Conservation (phyloP, 164 flowering plant species). For the Tetracentron sinense region DNA sequence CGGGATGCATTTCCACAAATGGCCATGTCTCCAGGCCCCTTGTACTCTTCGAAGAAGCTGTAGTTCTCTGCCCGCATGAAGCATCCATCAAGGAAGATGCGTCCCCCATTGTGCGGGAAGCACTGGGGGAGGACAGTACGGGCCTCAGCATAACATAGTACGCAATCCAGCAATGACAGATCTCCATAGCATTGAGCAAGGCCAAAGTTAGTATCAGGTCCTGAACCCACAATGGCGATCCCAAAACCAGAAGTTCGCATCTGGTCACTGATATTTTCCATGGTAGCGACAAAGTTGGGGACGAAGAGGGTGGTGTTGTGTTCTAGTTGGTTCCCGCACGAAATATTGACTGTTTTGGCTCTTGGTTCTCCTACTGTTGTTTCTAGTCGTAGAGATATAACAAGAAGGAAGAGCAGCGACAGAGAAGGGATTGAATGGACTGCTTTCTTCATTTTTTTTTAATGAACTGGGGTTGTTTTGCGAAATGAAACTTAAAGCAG, state of each 20-base stretch:
- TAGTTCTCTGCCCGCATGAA: constrained; percentile 70
- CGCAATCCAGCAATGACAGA: constrained; percentile 63
- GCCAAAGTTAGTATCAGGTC: constrained; percentile 55
- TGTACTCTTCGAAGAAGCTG: constrained; percentile 55
- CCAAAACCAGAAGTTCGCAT: constrained; percentile 54
- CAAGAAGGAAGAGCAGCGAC: constrained; percentile 17
- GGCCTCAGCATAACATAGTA: constrained; percentile 64
- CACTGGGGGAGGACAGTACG: constrained; percentile 72
- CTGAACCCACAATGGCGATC: constrained; percentile 44
- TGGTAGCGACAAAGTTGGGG: constrained; percentile 60
- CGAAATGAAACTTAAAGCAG: not conserved
- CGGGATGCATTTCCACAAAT: constrained; percentile 55
- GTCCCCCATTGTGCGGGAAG: constrained; percentile 52
- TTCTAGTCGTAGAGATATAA: constrained; percentile 16
- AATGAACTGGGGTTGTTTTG: not conserved
- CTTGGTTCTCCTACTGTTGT: constrained; percentile 52
- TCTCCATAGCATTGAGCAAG: constrained; percentile 91
- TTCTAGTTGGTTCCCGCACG: constrained; percentile 41
- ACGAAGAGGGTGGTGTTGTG: constrained; percentile 53
- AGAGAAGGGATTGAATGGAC: not conserved
- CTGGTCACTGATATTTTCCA: constrained; percentile 69
- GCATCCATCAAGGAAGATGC: constrained; percentile 76
- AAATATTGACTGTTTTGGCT: constrained; percentile 36
- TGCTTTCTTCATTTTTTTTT: constrained; percentile 27
- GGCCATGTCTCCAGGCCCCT: constrained; percentile 46